phyloP scores from a whole-genome alignment of 2,329 filamentous ascomycete species.

The Magnaporthiopsis rhizophila region DNA sequence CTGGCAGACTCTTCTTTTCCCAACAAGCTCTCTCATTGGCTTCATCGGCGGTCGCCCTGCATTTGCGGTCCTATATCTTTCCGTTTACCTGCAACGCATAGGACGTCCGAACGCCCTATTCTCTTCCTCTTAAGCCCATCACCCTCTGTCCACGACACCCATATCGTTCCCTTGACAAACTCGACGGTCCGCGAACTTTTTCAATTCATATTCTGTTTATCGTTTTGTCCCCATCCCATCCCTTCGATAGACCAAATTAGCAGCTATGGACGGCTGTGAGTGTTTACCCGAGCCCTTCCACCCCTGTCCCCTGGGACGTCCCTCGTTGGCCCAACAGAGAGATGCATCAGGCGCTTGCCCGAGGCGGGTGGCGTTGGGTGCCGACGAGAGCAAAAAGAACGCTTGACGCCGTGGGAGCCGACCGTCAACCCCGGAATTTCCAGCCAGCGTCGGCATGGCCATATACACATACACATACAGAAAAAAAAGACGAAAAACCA shows the following conservation, averaged over 20 bases:
- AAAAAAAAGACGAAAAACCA: not conserved
- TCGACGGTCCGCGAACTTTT: not conserved
- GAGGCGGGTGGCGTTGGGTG: not conserved
- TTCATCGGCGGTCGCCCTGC: not conserved
- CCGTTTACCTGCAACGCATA: not conserved
- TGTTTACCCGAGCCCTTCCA: not conserved
- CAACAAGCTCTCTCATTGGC: not conserved
- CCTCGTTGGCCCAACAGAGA: not conserved
- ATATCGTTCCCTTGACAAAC: not conserved
- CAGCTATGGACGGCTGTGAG: slow-evolving; percentile 1
- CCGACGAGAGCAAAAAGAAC: not conserved
- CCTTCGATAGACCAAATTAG: not conserved
- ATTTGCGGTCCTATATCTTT: not conserved
- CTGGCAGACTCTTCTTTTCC: slow-evolving; percentile 12
- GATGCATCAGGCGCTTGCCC: too few relatives aligned
- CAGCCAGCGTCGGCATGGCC: not conserved
- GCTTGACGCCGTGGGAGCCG: not conserved
- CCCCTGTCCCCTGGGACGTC: not conserved
- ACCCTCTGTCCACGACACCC: not conserved
- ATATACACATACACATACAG: not conserved
- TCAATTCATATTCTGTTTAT: slow-evolving; percentile 10
- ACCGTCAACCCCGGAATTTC: not conserved
- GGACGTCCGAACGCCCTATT: too few relatives aligned
- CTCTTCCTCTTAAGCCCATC: not conserved
- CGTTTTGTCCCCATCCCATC: slow-evolving; percentile 14